Evolutionary conservation across 495 filamentous ascomycete species (phyloP).

Genomic region (Pseudomonodictys pantanalensis): DNA sequence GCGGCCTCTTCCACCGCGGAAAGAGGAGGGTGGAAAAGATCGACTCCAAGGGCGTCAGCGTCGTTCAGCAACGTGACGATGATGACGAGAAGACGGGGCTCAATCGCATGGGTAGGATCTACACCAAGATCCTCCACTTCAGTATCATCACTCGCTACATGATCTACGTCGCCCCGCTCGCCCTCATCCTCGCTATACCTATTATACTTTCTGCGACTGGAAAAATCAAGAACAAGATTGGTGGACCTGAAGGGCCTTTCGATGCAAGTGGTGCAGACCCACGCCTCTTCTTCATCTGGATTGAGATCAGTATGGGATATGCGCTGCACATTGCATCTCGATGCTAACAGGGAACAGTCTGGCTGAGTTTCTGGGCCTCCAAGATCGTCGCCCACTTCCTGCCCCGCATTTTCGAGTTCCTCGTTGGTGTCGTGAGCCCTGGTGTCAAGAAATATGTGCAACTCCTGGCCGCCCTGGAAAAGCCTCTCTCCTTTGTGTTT

Average conservation of each 20-base stretch:
- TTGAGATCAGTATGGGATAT: conserved; percentile 60
- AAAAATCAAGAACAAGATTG: conserved; percentile 26
- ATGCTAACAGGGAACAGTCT: conserved; percentile 47
- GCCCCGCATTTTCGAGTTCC: conserved; percentile 79
- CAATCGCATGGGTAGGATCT: conserved; percentile 82
- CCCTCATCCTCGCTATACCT: conserved; percentile 69
- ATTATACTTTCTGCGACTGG: conserved; percentile 70
- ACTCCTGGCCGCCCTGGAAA: conserved; percentile 74
- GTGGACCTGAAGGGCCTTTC: conserved; percentile 48
- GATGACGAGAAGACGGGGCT: conserved; percentile 58
- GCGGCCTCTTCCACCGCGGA: conserved; percentile 56
- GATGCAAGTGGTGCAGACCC: conserved; percentile 55
- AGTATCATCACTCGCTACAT: conserved; percentile 85
- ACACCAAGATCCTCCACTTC: conserved; percentile 79
- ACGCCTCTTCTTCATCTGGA: conserved; percentile 82
- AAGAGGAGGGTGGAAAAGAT: conserved; percentile 52
- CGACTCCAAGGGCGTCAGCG: conserved; percentile 45
- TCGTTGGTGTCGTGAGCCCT: conserved; percentile 84
- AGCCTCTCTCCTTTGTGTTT: conserved; percentile 80
- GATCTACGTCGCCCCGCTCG: conserved; percentile 81
- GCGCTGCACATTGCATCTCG: not conserved
- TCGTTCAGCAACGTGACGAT: conserved; percentile 49
- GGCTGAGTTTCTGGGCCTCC: conserved; percentile 81
- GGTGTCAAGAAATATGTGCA: conserved; percentile 90
- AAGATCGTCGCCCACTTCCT: conserved; percentile 78